phyloP scores from a whole-genome alignment of 805 yeast genomes.

The Pichia exigua region DNA sequence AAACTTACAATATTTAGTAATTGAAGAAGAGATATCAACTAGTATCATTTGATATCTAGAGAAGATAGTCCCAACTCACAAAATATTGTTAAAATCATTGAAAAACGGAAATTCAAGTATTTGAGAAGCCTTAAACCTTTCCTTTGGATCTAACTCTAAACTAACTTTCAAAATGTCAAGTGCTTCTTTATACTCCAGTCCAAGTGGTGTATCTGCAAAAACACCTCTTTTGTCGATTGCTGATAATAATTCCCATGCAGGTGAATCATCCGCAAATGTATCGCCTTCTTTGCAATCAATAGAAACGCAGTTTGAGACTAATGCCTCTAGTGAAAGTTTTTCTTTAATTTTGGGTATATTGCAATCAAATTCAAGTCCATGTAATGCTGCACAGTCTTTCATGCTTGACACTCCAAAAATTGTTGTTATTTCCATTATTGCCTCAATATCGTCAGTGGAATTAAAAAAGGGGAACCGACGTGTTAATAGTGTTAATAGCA shows the following conservation, averaged over 20 bases:
- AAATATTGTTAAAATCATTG: slow-evolving; percentile 14
- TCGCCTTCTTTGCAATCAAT: slow-evolving; percentile 44
- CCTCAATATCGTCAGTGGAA: slow-evolving; percentile 90
- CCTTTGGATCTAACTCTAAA: slow-evolving; percentile 49
- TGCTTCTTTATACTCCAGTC: slow-evolving; percentile 37
- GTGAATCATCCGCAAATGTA: slow-evolving; percentile 63
- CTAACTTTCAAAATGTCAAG: slow-evolving; percentile 50
- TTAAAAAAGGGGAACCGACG: slow-evolving; percentile 90
- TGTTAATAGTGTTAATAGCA: slow-evolving; percentile 66
- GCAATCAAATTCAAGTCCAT: slow-evolving; percentile 81
- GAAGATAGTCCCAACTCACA: background rate
- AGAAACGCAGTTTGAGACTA: slow-evolving; percentile 36
- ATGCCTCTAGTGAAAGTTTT: slow-evolving; percentile 31
- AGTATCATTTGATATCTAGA: background rate
- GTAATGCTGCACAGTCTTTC: slow-evolving; percentile 71
- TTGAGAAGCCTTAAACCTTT: slow-evolving; percentile 51
- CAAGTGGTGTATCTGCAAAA: slow-evolving; percentile 27
- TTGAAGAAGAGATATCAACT: no score
- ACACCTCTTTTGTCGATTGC: slow-evolving; percentile 39
- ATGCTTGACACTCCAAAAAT: slow-evolving; percentile 71
- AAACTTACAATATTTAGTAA: no score
- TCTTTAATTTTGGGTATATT: slow-evolving; percentile 44
- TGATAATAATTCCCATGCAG: slow-evolving; percentile 55
- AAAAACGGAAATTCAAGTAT: slow-evolving; percentile 55
- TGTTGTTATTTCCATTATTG: slow-evolving; percentile 73